These are phyloP conservation scores for Lolium rigidum DNA, from an alignment of 176 grass and related monocot species.

Conservation along the genomic window DNA sequence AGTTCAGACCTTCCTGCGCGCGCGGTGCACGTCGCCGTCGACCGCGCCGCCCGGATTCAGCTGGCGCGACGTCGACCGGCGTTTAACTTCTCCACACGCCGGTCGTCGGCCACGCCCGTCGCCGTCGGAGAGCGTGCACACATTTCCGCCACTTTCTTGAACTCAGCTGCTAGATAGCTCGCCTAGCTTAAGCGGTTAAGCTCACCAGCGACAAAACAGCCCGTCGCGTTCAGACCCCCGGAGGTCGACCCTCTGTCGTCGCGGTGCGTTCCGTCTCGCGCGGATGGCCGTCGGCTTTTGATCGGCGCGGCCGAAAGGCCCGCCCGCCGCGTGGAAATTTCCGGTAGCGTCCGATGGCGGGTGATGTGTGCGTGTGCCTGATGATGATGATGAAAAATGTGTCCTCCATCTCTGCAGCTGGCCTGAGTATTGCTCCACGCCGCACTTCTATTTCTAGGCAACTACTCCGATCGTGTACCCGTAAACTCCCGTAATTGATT, in stretches of 20 bases:
- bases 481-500: no score
- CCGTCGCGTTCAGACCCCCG: slow-evolving; percentile 2
- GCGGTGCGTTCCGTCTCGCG: background rate
- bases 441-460: no score
- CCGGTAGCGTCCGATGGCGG: no score
- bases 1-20: background rate
- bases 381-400: no score
- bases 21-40: background rate
- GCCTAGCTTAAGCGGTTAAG: no score
- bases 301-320: no score
- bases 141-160: background rate
- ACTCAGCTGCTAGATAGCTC: background rate
- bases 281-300: no score
- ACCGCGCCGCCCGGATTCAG: background rate
- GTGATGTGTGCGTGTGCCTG: no score
- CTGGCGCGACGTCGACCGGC: slow-evolving; percentile 31
- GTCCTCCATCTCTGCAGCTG: no score
- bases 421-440: no score
- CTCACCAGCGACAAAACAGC: slow-evolving; percentile 23
- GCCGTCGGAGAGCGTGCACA: background rate
- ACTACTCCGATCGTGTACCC: no score
- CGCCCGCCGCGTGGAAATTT: no score
- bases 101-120: background rate
- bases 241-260: background rate
- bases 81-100: background rate